Evolutionary conservation across 441 rosid species (phyloP).

Genomic region (Aleurites moluccanus): DNA sequence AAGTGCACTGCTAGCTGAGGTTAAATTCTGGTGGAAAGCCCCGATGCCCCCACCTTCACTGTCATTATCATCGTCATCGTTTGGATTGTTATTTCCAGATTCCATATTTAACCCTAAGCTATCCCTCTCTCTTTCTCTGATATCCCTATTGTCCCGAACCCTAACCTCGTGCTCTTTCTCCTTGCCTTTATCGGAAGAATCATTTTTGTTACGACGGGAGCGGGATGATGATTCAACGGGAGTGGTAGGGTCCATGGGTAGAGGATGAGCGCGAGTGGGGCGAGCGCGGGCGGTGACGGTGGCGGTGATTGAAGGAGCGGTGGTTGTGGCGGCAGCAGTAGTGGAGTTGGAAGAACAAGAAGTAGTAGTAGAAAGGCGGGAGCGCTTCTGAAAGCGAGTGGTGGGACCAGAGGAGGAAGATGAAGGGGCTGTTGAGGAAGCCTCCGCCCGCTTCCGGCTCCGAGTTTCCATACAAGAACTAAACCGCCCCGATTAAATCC

Average conservation of each 20-base stretch:
- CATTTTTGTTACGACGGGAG: constrained; percentile 27
- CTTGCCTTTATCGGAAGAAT: constrained; percentile 79
- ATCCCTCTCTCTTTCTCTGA: constrained; percentile 42
- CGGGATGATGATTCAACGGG: constrained; percentile 65
- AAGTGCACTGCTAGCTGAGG: constrained; percentile 93
- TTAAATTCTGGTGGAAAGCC: constrained; percentile 80
- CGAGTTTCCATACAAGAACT: constrained; percentile 99
- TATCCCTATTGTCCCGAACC: constrained; percentile 49
- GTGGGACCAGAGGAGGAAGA: constrained; percentile 71
- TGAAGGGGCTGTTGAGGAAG: constrained; percentile 97
- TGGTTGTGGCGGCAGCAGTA: constrained; percentile 28
- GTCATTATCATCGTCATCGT: constrained; percentile 78
- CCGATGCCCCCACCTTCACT: constrained; percentile 76
- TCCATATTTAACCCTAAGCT: constrained; percentile 65
- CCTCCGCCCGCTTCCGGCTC: constrained; percentile 99
- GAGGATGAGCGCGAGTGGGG: constrained; percentile 24
- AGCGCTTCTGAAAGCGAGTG: constrained; percentile 79
- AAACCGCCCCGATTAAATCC: constrained; percentile 37
- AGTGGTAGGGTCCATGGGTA: constrained; percentile 62
- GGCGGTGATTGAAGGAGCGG: constrained; percentile 29
- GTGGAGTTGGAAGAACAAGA: constrained; percentile 25
- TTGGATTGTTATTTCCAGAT: constrained; percentile 31
- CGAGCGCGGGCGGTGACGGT: constrained; percentile 30
- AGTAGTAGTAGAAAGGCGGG: constrained; percentile 53
- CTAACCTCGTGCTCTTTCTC: constrained; percentile 89